A percentile compares a stretch with the other conserved stretches of the same genome.
phyloP scores from a whole-genome alignment of 2,329 filamentous ascomycete genomes.

The Neocucurbitaria cava region DNA sequence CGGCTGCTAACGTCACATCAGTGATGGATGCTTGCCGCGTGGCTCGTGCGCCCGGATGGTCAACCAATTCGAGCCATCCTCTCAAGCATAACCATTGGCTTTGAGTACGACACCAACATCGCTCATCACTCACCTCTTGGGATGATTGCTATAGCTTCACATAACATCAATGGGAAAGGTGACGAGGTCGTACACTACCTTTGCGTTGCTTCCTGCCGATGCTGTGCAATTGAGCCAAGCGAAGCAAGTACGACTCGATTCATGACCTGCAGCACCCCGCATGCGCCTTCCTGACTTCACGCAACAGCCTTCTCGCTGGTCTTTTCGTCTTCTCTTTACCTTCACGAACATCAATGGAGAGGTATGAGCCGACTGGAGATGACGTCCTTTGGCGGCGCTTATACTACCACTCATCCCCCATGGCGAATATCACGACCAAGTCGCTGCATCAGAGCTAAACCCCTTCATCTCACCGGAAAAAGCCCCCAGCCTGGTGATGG shows the following conservation, averaged over 20 bases:
- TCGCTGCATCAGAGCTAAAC: slow-evolving; percentile 1
- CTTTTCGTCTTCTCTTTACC: not conserved
- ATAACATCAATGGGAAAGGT: not conserved
- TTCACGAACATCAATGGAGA: not conserved
- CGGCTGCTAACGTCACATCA: too few relatives aligned
- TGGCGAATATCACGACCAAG: not conserved
- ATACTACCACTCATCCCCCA: slow-evolving; percentile 1
- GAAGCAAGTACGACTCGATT: not conserved
- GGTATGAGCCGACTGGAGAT: not conserved
- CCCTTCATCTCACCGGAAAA: slow-evolving; percentile 9
- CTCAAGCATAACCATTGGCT: not conserved
- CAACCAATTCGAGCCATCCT: too few relatives aligned
- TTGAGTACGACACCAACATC: not conserved
- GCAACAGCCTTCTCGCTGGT: not conserved
- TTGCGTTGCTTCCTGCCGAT: not conserved
- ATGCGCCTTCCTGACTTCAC: not conserved
- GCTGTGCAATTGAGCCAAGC: not conserved
- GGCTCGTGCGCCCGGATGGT: not conserved
- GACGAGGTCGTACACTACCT: not conserved
- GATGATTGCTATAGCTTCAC: not conserved
- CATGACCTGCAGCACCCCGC: not conserved
- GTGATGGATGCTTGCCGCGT: not conserved
- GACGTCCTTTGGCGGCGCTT: not conserved
- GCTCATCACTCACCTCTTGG: not conserved
- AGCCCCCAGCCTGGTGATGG: not conserved